Conservation (phyloP, 257 asterid genomes). For the Penstemon davidsonii region DNA sequence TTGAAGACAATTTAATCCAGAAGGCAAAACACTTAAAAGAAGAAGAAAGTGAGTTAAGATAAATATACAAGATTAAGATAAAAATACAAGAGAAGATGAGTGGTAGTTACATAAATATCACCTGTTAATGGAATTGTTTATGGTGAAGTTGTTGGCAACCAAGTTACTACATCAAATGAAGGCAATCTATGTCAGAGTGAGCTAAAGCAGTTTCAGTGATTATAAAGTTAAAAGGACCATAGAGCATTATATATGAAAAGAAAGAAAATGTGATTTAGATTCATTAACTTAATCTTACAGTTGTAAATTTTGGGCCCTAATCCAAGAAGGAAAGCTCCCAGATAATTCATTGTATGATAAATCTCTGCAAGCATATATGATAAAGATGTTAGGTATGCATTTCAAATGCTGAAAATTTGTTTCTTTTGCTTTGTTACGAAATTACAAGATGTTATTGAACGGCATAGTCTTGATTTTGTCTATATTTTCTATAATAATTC, state of each 20-base stretch:
- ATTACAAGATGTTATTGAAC: neutral
- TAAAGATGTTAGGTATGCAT: constrained; percentile 9
- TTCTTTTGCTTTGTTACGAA: neutral
- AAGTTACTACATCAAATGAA: constrained; percentile 49
- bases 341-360: constrained; percentile 69
- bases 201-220: neutral
- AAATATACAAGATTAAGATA: constrained; percentile 8
- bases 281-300: constrained; percentile 38
- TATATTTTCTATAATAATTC: neutral
- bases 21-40: constrained; percentile 45
- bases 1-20: constrained; percentile 73
- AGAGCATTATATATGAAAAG: neutral
- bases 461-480: neutral
- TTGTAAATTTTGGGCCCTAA: constrained; percentile 39
- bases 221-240: neutral
- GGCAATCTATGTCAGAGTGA: neutral
- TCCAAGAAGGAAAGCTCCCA: constrained; percentile 83
- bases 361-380: constrained; percentile 51
- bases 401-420: constrained; percentile 2
- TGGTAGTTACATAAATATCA: constrained; percentile 16
- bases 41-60: constrained; percentile 21
- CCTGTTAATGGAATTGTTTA: constrained; percentile 51
- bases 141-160: constrained; percentile 72
- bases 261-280: neutral
- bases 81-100: neutral